Evolutionary conservation across 495 filamentous ascomycete species (phyloP).

Genomic region (Penicillium lividum): DNA sequence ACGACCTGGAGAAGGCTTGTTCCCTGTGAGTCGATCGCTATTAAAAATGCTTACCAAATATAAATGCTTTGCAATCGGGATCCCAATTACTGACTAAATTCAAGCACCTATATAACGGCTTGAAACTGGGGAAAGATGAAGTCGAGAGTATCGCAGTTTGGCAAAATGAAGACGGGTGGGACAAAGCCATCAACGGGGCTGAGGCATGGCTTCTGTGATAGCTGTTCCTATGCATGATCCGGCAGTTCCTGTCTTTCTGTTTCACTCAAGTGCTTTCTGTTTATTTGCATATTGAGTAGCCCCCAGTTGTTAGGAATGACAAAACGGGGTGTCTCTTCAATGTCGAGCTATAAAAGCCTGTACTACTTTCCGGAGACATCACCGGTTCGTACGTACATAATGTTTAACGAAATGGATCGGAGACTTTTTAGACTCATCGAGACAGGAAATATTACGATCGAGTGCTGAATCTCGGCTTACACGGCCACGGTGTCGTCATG

Average conservation of each 20-base stretch:
- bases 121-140: conserved; percentile 45
- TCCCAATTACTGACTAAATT: conserved; percentile 8
- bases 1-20: conserved; percentile 45
- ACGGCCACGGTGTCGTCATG: background rate
- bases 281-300: too few species aligned
- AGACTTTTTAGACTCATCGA: background rate
- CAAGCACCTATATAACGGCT: conserved; percentile 48
- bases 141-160: conserved; percentile 46
- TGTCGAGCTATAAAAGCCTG: background rate
- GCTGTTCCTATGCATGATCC: background rate
- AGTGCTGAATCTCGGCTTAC: background rate
- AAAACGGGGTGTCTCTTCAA: too few species aligned
- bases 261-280: too few species aligned
- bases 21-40: conserved; percentile 37
- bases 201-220: conserved; percentile 42
- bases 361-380: background rate
- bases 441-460: background rate
- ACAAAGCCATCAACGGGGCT: conserved; percentile 38
- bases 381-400: background rate
- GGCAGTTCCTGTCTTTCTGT: background rate
- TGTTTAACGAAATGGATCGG: background rate
- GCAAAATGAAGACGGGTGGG: conserved; percentile 50
- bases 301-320: too few species aligned
- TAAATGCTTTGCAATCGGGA: too few species aligned
- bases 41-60: conserved; percentile 7